Evolutionary conservation across 1,139 yeast species (phyloP), one percentile per base, ranked within the genome.

Genomic region (Nakaseomyces kungkrabaensis): DNA sequence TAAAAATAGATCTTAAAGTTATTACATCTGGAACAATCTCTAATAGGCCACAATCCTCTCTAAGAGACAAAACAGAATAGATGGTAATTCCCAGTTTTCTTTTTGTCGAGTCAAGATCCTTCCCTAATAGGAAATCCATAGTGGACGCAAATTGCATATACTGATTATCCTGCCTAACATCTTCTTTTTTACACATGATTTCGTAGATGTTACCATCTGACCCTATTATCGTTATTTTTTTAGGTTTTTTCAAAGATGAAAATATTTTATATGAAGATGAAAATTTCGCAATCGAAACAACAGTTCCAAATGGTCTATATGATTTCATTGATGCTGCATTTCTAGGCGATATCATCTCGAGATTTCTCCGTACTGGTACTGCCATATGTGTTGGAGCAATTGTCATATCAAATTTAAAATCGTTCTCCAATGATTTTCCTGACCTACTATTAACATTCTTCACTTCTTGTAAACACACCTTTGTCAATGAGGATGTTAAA

Each of bases 81-180:
- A 95, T 84, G 2, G 81, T 76, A 51, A 94, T 88, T 3, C 76
- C 72, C 34, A 94, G 72, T 45, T 77, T 78, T 51, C 97, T 72
- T 55, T 82, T 81, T 46, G 84, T 75, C 0, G 97, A 82, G 50
- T 83, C 95, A 13, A 77, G 75, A 60, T 86, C 85, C 33, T 76
- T 74, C 26, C 73, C 68, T 49, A 94, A 71, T 38, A 92, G 66
- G 54, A 88, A 77, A 59, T 90, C 92, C 63, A 92, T 82, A 69
- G 90, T 85, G 1, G 89, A 80, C 0, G 97, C 89, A 58, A 94
- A 84, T 59, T 94, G 97, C 78, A 92, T 87, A 47, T 92, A 79
- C 57, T 95, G 85, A 4, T 96, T 95, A 70, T 94, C 99, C 63
- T 94, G 95, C 57, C 98, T 72, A 9, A 95, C 82, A 68, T 94